These are phyloP conservation scores for Calonectria hongkongensis DNA, from an alignment of 2,329 filamentous ascomycete genomes.

Conservation along the genomic window DNA sequence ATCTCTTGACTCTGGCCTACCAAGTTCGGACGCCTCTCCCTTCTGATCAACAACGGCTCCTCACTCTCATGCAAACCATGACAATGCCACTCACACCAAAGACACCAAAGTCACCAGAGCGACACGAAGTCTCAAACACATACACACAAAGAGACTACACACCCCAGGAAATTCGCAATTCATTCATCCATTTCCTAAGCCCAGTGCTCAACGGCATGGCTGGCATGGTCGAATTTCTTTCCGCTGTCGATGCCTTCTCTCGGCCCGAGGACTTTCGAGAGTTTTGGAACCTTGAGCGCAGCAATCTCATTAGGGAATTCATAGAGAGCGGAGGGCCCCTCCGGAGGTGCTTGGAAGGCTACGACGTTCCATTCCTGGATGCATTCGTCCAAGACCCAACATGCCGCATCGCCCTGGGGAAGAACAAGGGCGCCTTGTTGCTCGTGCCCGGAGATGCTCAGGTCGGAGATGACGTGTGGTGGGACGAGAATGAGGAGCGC, in stretches of 20 bases:
- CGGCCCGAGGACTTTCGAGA: constrained; percentile 59
- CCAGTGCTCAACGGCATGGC: constrained; percentile 61
- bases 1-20: constrained; percentile 59
- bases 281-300: constrained; percentile 59
- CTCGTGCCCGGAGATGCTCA: constrained; percentile 54
- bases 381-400: constrained; percentile 52
- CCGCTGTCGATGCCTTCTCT: constrained; percentile 57
- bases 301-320: constrained; percentile 59
- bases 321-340: constrained; percentile 54
- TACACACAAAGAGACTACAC: constrained; percentile 42
- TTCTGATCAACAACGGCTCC: constrained; percentile 55
- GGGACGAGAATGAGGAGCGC: constrained; percentile 46
- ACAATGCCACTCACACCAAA: constrained; percentile 55
- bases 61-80: constrained; percentile 60
- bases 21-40: constrained; percentile 53
- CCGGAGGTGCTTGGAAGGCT: constrained; percentile 50
- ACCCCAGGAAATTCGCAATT: constrained; percentile 55
- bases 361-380: constrained; percentile 53
- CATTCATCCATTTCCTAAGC: constrained; percentile 57
- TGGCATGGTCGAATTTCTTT: constrained; percentile 58
- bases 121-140: constrained; percentile 16
- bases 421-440: constrained; percentile 52
- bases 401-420: constrained; percentile 54
- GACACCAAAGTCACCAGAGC: constrained; percentile 39
- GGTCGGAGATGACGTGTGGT: constrained; percentile 55